Evolutionary conservation across 2,329 filamentous ascomycete genomes (phyloP), one percentile per base, ranked within the genome.

Genomic region (Annulohypoxylon truncatum): DNA sequence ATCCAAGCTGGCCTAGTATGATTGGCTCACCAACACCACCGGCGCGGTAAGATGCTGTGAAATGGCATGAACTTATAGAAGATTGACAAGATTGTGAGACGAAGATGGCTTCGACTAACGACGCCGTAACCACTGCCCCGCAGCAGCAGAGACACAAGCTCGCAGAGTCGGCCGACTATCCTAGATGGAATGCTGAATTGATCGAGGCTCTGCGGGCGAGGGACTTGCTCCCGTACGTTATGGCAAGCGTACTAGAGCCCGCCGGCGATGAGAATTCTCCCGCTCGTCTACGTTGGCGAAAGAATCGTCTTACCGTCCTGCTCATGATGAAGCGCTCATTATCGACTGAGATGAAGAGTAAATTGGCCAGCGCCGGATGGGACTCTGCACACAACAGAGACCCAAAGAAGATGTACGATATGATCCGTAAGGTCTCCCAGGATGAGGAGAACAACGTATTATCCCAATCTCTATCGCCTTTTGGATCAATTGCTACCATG

Each of bases 341-440:
- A 9, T 66, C 69, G 22, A 40, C 28, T 13, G 61, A 53, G 15
- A 67, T 69, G 61, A 69, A 61, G 40, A 50, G 24, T 15, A 64
- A 55, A 28, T 31, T 71, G 7, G 13, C 40, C 10, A 26, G 40
- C 13, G 51, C 64, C 12, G 64, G 67, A 4, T 67, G 66, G 52
- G 51, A 64, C 20, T 22, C 31, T 15, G 15, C 18, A 5, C 44
- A 52, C 20, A 55, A 61, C 12, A 61, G 46, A 22, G 67, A 71
- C n/a, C 69, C 69, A 4, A 69, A 66, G 50, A 60, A 55, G 58
- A 35, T 69, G 61, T 71, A 71, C 35, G 67, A 71, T 44, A 42
- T 61, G 24, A 67, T 70, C 13, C 64, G 67, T 7, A 50, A 59
- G 20, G 22, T 68, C 8, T 18, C 40, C 2, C 58, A 53, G 20